phyloP scores from a whole-genome alignment of 768 basidiomycete species.

The Suillus cothurnatus region DNA sequence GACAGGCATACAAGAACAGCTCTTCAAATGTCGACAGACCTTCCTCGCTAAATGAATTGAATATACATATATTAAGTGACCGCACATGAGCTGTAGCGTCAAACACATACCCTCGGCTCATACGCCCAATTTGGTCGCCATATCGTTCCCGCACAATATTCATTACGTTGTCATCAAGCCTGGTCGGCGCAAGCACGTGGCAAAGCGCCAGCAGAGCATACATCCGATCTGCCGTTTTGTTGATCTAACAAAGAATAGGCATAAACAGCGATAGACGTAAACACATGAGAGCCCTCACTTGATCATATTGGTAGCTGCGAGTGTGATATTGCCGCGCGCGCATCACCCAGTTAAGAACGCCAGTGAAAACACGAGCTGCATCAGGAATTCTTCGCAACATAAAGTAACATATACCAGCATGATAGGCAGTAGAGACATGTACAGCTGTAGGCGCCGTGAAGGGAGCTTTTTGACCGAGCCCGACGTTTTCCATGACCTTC shows the following conservation, averaged over 20 bases:
- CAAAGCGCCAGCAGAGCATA: constrained; percentile 95
- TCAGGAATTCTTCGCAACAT: constrained; percentile 94
- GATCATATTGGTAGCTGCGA: constrained; percentile 94
- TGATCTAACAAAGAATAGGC: constrained; percentile 64
- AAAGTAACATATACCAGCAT: constrained; percentile 96
- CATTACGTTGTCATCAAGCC: constrained; percentile 93
- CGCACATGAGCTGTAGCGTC: constrained; percentile 4
- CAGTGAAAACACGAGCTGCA: constrained; percentile 91
- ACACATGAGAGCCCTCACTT: constrained; percentile 46
- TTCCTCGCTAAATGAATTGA: constrained; percentile 51
- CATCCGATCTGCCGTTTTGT: constrained; percentile 97
- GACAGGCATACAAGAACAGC: constrained; percentile 92
- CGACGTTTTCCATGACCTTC: constrained; percentile 93
- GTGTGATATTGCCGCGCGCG: constrained; percentile 98
- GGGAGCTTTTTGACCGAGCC: constrained; percentile 91
- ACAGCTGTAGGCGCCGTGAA: constrained; percentile 96
- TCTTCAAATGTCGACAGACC: constrained; percentile 84
- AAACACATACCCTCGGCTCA: constrained; percentile 74
- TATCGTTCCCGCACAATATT: constrained; percentile 92
- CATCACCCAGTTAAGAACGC: constrained; percentile 92
- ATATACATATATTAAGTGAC: background rate
- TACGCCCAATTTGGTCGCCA: constrained; percentile 86
- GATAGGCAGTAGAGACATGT: constrained; percentile 93
- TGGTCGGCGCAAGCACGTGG: constrained; percentile 88
- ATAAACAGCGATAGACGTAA: background rate